phyloP scores from a whole-genome alignment of 2,329 filamentous ascomycete species.

The Ascochyta viciae-villosae region DNA sequence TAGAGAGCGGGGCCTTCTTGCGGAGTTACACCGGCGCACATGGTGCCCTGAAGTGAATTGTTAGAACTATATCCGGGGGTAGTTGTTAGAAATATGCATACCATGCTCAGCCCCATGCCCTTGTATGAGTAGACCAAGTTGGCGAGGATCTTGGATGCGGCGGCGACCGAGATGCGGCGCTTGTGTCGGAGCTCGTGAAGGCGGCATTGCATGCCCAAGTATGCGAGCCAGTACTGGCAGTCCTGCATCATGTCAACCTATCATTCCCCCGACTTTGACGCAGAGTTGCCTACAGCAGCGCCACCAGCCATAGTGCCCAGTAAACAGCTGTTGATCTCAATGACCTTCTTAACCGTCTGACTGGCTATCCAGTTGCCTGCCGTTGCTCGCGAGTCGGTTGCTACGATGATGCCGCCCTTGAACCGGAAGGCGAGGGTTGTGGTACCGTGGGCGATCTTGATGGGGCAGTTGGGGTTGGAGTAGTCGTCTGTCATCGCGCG shows the following conservation, averaged over 20 bases:
- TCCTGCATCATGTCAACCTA: constrained; percentile 62
- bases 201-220: constrained; percentile 98
- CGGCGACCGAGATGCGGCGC: constrained; percentile 95
- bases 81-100: constrained; percentile 19
- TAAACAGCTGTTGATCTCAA: constrained; percentile 94
- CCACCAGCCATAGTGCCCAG: constrained; percentile 98
- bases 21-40: constrained; percentile 96
- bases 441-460: constrained; percentile 99
- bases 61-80: constrained; percentile 10
- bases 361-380: constrained; percentile 99
- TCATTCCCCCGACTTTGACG: neutral
- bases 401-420: constrained; percentile 97
- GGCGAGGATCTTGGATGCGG: constrained; percentile 96
- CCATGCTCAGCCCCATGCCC: constrained; percentile 96
- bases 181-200: constrained; percentile 99
- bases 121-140: constrained; percentile 99
- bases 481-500: constrained; percentile 97
- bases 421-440: constrained; percentile 98
- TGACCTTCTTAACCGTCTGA: constrained; percentile 99
- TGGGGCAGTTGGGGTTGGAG: constrained; percentile 94
- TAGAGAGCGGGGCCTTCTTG: constrained; percentile 97
- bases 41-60: constrained; percentile 69
- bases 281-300: constrained; percentile 71
- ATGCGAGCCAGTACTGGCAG: constrained; percentile 99
- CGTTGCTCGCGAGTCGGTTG: constrained; percentile 95